Conservation (phyloP, 2,329 filamentous ascomycete species). For the Escovopsis sp. region DNA sequence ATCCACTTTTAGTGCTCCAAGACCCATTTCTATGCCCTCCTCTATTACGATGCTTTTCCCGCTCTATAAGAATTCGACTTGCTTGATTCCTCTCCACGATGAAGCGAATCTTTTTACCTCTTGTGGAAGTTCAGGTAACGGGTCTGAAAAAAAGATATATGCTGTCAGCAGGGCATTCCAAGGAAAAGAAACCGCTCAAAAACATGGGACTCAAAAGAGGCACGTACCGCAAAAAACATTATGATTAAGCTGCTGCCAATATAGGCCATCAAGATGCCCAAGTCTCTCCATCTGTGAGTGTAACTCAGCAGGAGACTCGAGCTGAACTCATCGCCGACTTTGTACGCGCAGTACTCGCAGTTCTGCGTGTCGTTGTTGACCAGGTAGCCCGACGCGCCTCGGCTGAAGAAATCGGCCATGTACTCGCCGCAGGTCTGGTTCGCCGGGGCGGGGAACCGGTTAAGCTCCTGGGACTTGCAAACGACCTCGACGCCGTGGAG, state of each 20-base stretch:
- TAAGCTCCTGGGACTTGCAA: conserved; percentile 49
- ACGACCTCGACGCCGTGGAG: conserved; percentile 49
- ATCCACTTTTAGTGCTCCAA: too few relatives aligned
- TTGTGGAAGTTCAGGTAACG: conserved; percentile 41
- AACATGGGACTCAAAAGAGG: background rate
- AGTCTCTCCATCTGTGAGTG: conserved; percentile 60
- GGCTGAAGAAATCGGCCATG: conserved; percentile 54
- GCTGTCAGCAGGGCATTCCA: background rate
- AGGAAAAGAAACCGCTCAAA: background rate
- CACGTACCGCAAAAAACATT: conserved; percentile 37
- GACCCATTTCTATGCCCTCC: too few relatives aligned
- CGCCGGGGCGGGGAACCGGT: conserved; percentile 49
- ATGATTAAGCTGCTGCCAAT: conserved; percentile 63
- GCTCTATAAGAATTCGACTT: too few relatives aligned
- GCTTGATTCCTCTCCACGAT: too few relatives aligned
- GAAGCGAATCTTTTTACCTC: conserved; percentile 17
- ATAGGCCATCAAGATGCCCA: conserved; percentile 66
- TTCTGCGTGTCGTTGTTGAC: conserved; percentile 46
- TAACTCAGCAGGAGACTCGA: conserved; percentile 51
- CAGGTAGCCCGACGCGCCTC: conserved; percentile 59
- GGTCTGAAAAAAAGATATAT: conserved; percentile 19
- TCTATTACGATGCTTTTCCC: too few relatives aligned
- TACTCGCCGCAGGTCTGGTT: conserved; percentile 61
- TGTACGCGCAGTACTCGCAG: conserved; percentile 74
- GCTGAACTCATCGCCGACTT: conserved; percentile 70